Evolutionary conservation across 108 stramenopile genomes (phyloP).

Genomic region (Skeletonema marinoi): DNA sequence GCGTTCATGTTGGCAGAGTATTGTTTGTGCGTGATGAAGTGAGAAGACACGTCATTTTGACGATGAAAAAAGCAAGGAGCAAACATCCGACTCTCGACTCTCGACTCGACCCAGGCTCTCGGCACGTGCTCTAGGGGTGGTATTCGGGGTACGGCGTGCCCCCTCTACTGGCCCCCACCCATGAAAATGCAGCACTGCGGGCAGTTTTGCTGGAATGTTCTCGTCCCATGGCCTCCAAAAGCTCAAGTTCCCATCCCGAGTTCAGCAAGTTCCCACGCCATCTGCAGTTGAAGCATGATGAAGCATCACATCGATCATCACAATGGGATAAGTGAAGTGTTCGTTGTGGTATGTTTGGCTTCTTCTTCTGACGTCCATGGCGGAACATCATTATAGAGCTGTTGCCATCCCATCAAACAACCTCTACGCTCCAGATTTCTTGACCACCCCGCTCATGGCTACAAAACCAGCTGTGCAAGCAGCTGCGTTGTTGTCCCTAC

Average conservation of each 20-base stretch:
- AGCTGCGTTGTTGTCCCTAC: slow-evolving; percentile 30
- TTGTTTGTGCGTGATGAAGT: too few species aligned
- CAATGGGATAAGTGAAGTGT: too few species aligned
- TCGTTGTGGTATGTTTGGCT: background rate
- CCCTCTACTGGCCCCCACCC: too few species aligned
- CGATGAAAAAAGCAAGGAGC: too few species aligned
- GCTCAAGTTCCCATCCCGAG: background rate
- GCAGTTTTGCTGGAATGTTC: background rate
- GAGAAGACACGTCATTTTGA: too few species aligned
- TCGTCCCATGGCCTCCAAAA: background rate
- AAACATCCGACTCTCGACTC: too few species aligned
- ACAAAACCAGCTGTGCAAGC: slow-evolving; percentile 37
- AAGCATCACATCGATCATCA: too few species aligned
- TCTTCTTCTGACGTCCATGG: background rate
- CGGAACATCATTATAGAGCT: background rate
- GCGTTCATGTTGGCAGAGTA: background rate
- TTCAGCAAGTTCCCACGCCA: background rate
- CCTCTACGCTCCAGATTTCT: background rate
- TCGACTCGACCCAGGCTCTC: too few species aligned
- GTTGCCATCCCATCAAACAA: background rate
- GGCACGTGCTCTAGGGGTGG: too few species aligned
- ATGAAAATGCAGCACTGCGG: too few species aligned
- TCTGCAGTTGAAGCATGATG: background rate
- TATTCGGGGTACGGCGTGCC: too few species aligned
- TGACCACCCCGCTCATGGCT: background rate